Evolutionary conservation across 2,329 filamentous ascomycete species (phyloP).

Genomic region (Xylaria sp.): DNA sequence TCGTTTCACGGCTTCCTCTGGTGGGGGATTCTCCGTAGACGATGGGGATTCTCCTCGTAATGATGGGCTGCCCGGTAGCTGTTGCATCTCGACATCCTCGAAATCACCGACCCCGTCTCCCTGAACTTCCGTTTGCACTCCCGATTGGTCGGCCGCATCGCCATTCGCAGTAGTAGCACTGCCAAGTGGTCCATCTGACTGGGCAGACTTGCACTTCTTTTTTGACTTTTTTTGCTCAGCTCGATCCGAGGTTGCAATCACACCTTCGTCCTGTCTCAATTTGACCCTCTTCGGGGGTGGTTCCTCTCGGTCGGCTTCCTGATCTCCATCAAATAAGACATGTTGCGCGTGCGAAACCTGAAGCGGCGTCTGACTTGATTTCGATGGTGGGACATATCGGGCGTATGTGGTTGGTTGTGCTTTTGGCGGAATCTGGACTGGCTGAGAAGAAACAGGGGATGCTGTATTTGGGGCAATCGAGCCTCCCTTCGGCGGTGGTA

Average conservation of each 20-base stretch:
- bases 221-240: conserved; percentile 43
- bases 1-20: conserved; percentile 31
- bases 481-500: conserved; percentile 39
- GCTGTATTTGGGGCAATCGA: conserved; percentile 14
- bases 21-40: conserved; percentile 5
- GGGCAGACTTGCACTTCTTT: conserved; percentile 47
- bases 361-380: conserved; percentile 29
- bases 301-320: conserved; percentile 22
- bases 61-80: neutral
- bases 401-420: conserved; percentile 40
- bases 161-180: neutral
- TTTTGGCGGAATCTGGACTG: conserved; percentile 15
- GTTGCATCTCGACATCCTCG: conserved; percentile 31
- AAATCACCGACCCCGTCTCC: neutral
- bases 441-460: conserved; percentile 5
- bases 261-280: conserved; percentile 39
- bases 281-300: conserved; percentile 47
- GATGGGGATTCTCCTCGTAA: conserved; percentile 1
- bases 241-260: conserved; percentile 3
- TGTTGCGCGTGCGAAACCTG: conserved; percentile 23
- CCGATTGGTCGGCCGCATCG: conserved; percentile 29
- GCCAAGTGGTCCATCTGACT: conserved; percentile 23
- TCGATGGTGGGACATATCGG: conserved; percentile 46
- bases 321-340: conserved; percentile 31
- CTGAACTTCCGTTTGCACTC: neutral